A percentile compares a stretch with the other conserved stretches of the same genome.
Evolutionary conservation across 495 filamentous ascomycete genomes (phyloP).

Genomic region (Oidiodendron maius): DNA sequence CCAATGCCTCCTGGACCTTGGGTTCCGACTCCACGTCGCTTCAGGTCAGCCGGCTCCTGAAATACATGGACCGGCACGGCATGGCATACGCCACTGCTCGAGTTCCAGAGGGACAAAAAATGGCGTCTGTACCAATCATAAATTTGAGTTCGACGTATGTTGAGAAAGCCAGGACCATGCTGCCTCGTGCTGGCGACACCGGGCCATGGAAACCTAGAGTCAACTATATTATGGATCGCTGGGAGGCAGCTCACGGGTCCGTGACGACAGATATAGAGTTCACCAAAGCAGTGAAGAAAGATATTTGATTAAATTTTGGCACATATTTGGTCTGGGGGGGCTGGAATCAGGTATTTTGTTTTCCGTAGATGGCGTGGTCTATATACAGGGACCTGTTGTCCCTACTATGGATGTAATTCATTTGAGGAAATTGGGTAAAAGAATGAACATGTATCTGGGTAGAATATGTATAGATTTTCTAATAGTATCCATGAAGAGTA

Average conservation of each 20-base stretch:
- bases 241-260: constrained; percentile 42
- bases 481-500: too few relatives aligned
- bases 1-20: constrained; percentile 36
- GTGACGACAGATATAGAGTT: constrained; percentile 24
- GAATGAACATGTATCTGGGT: too few relatives aligned
- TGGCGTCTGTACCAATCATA: constrained; percentile 30
- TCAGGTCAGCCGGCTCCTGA: constrained; percentile 26
- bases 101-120: constrained; percentile 33
- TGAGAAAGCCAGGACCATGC: constrained; percentile 19
- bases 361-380: too few relatives aligned
- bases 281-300: constrained; percentile 7
- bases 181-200: constrained; percentile 26
- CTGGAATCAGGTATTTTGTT: too few relatives aligned
- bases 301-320: too few relatives aligned
- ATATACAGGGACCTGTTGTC: too few relatives aligned
- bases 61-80: constrained; percentile 23
- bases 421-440: too few relatives aligned
- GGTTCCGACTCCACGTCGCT: constrained; percentile 30
- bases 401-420: too few relatives aligned
- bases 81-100: constrained; percentile 13
- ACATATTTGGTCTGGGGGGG: too few relatives aligned
- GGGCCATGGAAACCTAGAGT: constrained; percentile 50
- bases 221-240: constrained; percentile 48
- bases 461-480: too few relatives aligned
- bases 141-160: constrained; percentile 26